These are phyloP conservation scores for Solanum chacoense DNA, from an alignment of 305 asterid species.

Conservation along the genomic window DNA sequence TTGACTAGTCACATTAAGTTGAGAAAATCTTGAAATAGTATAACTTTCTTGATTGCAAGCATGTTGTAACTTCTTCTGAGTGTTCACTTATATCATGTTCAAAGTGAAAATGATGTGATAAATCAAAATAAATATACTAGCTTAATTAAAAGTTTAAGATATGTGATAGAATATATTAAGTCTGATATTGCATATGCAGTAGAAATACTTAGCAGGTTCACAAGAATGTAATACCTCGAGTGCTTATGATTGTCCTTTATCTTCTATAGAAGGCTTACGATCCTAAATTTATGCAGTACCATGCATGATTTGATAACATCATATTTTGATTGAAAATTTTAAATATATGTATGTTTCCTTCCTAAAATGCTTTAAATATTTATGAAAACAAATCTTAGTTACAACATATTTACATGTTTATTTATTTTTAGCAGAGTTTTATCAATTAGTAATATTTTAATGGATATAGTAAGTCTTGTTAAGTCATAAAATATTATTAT, in stretches of 20 bases:
- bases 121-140: too few species aligned
- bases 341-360: background rate
- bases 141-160: too few species aligned
- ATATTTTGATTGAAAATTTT: background rate
- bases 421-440: background rate
- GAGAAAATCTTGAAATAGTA: background rate
- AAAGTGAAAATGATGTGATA: background rate
- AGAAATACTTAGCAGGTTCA: background rate
- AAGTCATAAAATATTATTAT: background rate
- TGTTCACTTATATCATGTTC: background rate
- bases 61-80: background rate
- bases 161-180: background rate
- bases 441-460: background rate
- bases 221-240: background rate
- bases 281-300: background rate
- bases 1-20: background rate
- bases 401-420: background rate
- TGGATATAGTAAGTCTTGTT: background rate
- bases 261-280: background rate
- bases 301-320: background rate
- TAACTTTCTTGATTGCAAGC: background rate
- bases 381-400: background rate
- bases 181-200: background rate
- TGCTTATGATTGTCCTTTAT: background rate
- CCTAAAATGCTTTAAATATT: background rate